Evolutionary conservation across 2,329 filamentous ascomycete species (phyloP), one percentile per base, ranked within the genome.

Genomic region (Domatiomyces globalis): DNA sequence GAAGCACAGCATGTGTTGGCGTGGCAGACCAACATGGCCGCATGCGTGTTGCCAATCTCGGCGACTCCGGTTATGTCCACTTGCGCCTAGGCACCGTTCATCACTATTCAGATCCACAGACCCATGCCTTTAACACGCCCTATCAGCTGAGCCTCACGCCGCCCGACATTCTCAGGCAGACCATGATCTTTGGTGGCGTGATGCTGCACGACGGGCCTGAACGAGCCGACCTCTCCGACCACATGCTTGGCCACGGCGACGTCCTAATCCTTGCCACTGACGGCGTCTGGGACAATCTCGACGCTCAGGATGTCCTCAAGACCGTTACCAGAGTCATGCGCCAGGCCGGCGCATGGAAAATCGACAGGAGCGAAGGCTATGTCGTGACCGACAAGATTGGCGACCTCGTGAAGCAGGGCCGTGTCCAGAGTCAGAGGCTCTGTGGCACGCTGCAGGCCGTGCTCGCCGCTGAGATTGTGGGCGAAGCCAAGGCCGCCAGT

Each of bases 51-150:
- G 92, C 92, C 54, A 98, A 98, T 68, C 75, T 98, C 33, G 92
- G 92, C 58, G 92, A 98, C 70, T 95, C 88, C 22, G 92, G 92
- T 29, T 96, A 89, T 66, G 77, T 96, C 51, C 84, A 94, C 55
- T 74, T 96, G 54, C 81, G 88, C 12, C 78, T 87, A 22, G 94
- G 90, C 59, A 87, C 85, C 12, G 85, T 98, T 29, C 84, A 92
- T 66, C 79, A 84, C 51, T 83, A 81, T 63, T 94, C 88, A 1
- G 78, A 82, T 46, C 84, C 87, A 20, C 92, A 98, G 68, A 95
- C 88, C 0, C 92, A 98, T 67, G 88, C 84, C 44, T 98, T 98
- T 76, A 98, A 98, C 68, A 96, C 92, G 0, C 92, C 92, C 0
- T 98, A 86, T 64, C 92, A 98, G 67, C 78, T 98, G 43, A 90